These are phyloP conservation scores for Erodium texanum DNA, from an alignment of 441 rosid species.

Conservation along the genomic window DNA sequence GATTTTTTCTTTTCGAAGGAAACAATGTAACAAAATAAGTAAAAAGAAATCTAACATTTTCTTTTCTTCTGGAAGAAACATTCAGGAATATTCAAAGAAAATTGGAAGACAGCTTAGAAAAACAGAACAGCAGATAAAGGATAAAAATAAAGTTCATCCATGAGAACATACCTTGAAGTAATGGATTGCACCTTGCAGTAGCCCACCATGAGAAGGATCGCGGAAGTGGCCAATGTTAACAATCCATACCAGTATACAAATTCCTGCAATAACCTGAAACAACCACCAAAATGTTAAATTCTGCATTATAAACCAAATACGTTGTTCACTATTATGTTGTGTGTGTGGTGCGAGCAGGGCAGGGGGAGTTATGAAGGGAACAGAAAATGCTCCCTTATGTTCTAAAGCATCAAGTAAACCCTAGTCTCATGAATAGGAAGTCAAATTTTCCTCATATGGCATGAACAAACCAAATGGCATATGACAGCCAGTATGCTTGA, in stretches of 20 bases:
- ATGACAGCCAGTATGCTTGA: background rate
- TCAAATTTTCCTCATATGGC: background rate
- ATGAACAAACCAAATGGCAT: background rate
- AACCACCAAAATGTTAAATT: conserved; percentile 12
- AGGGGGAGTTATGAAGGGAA: background rate
- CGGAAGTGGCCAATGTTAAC: conserved; percentile 95
- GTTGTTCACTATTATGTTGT: background rate
- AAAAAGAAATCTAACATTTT: background rate
- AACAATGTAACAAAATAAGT: background rate
- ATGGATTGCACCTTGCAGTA: conserved; percentile 90
- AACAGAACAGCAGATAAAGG: background rate
- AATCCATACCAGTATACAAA: conserved; percentile 91
- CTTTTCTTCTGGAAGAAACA: background rate
- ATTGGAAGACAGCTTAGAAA: background rate
- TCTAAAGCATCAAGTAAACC: conserved; percentile 8
- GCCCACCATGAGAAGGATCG: conserved; percentile 95
- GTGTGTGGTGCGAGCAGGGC: background rate
- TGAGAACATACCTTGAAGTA: conserved; percentile 68
- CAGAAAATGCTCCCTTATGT: conserved; percentile 1
- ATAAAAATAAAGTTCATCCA: conserved; percentile 10
- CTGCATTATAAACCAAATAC: background rate
- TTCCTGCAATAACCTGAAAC: conserved; percentile 90
- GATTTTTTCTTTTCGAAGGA: background rate
- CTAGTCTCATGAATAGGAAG: background rate
- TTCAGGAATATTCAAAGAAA: background rate